These are phyloP conservation scores for Entomortierella chlamydospora DNA, from an alignment of 192 early-diverging fungal species.

Conservation along the genomic window DNA sequence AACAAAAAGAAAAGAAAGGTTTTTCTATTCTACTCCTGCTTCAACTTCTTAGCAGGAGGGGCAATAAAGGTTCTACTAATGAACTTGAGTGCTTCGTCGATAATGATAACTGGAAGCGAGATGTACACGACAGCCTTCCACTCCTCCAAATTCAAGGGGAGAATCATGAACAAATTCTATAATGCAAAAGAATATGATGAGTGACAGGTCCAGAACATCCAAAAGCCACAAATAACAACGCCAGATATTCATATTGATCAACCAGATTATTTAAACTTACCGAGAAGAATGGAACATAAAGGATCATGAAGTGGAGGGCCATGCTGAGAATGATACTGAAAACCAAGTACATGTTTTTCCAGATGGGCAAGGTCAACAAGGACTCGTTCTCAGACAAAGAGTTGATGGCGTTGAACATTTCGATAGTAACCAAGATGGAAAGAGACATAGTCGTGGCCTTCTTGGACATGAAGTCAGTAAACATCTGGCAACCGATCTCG, in stretches of 20 bases:
- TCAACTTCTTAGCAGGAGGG: slow-evolving; percentile 51
- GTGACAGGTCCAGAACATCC: background rate
- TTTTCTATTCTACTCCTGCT: slow-evolving; percentile 31
- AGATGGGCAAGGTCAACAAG: slow-evolving; percentile 90
- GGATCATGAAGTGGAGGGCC: slow-evolving; percentile 94
- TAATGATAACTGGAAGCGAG: slow-evolving; percentile 89
- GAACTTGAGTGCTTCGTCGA: slow-evolving; percentile 94
- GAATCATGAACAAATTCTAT: slow-evolving; percentile 88
- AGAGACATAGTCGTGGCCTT: slow-evolving; percentile 96
- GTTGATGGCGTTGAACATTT: slow-evolving; percentile 99
- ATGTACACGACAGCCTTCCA: slow-evolving; percentile 93
- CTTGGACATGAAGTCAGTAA: slow-evolving; percentile 79
- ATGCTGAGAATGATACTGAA: slow-evolving; percentile 89
- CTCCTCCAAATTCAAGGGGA: slow-evolving; percentile 86
- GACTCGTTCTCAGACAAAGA: slow-evolving; percentile 96
- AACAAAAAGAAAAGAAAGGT: background rate
- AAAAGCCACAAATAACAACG: background rate
- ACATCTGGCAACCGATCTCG: slow-evolving; percentile 94
- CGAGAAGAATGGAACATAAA: slow-evolving; percentile 97
- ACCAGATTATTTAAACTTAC: slow-evolving; percentile 44
- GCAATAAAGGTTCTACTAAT: slow-evolving; percentile 65
- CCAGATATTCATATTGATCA: background rate
- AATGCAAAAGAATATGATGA: background rate
- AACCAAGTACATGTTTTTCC: slow-evolving; percentile 91
- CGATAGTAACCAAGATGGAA: slow-evolving; percentile 95